Percentiles rank a stretch among this genome's conserved stretches.
Evolutionary conservation across 2,329 filamentous ascomycete species (phyloP).

Genomic region (Epichloe festucae): DNA sequence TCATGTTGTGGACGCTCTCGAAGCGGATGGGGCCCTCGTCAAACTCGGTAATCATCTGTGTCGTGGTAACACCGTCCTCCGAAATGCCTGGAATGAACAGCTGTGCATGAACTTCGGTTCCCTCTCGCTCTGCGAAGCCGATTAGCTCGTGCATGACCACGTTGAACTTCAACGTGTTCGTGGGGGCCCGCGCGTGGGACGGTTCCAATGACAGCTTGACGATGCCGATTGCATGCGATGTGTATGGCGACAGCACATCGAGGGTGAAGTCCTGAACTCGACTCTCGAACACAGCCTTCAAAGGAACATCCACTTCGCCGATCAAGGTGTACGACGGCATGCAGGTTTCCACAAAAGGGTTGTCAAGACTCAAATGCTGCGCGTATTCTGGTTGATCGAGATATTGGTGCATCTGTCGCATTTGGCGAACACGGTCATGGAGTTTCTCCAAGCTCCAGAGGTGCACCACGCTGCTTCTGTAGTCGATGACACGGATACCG

Average conservation of each 20-base stretch:
- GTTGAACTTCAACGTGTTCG: slow-evolving; percentile 92
- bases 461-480: slow-evolving; percentile 71
- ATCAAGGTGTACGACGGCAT: slow-evolving; percentile 88
- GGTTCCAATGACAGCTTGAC: slow-evolving; percentile 85
- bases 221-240: slow-evolving; percentile 78
- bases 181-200: slow-evolving; percentile 76
- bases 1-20: slow-evolving; percentile 98
- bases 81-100: slow-evolving; percentile 89
- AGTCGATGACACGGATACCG: slow-evolving; percentile 81
- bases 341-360: slow-evolving; percentile 82
- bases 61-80: slow-evolving; percentile 85
- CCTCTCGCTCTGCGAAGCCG: slow-evolving; percentile 90
- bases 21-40: slow-evolving; percentile 88
- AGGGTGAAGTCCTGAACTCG: slow-evolving; percentile 87
- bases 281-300: slow-evolving; percentile 87
- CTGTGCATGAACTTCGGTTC: slow-evolving; percentile 89
- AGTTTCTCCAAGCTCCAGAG: slow-evolving; percentile 94
- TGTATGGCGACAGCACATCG: slow-evolving; percentile 86
- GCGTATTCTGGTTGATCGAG: slow-evolving; percentile 90
- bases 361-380: slow-evolving; percentile 82
- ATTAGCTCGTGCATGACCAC: slow-evolving; percentile 95
- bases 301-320: slow-evolving; percentile 83
- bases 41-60: slow-evolving; percentile 86
- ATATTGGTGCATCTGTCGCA: slow-evolving; percentile 96
- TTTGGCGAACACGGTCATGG: slow-evolving; percentile 71